Percentiles rank a stretch among this genome's conserved stretches.
These are phyloP conservation scores for Paramecium caudatum DNA, from an alignment of 73 alveolate genomes.

Conservation along the genomic window DNA sequence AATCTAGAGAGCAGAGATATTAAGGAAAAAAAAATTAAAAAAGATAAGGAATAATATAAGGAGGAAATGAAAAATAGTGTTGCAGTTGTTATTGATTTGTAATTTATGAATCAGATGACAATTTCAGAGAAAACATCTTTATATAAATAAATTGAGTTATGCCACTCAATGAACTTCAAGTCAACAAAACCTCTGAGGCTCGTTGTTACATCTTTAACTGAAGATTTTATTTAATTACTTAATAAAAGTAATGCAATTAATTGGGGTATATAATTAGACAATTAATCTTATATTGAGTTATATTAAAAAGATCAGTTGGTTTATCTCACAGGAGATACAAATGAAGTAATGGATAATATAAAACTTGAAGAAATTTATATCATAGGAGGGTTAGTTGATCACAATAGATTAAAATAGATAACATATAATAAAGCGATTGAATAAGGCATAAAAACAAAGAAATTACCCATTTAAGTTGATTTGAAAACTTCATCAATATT, in stretches of 20 bases:
- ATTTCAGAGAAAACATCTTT: conserved; percentile 34
- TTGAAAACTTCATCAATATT: conserved; percentile 50
- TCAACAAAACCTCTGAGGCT: conserved; percentile 63
- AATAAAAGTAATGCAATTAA: conserved; percentile 62
- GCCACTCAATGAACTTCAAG: conserved; percentile 68
- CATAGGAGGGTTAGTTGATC: conserved; percentile 99
- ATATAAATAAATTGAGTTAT: conserved; percentile 55
- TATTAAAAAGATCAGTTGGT: conserved; percentile 77
- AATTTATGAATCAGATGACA: conserved; percentile 36
- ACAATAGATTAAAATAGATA: conserved; percentile 92
- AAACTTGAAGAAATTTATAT: conserved; percentile 88
- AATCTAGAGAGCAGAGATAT: background rate
- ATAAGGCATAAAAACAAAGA: conserved; percentile 91
- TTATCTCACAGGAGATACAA: conserved; percentile 97
- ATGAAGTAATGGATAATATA: conserved; percentile 82
- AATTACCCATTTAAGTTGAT: conserved; percentile 69
- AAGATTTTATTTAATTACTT: conserved; percentile 34
- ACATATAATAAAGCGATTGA: conserved; percentile 93
- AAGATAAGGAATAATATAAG: conserved; percentile 5
- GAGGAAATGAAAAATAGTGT: conserved; percentile 26
- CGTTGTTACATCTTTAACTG: conserved; percentile 43
- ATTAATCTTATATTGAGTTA: conserved; percentile 66
- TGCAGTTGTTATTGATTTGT: conserved; percentile 16
- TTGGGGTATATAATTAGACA: conserved; percentile 68
- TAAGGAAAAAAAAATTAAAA: conserved; percentile 26